Conservation (phyloP, 768 basidiomycete species). For the Gloeostereum incarnatum region DNA sequence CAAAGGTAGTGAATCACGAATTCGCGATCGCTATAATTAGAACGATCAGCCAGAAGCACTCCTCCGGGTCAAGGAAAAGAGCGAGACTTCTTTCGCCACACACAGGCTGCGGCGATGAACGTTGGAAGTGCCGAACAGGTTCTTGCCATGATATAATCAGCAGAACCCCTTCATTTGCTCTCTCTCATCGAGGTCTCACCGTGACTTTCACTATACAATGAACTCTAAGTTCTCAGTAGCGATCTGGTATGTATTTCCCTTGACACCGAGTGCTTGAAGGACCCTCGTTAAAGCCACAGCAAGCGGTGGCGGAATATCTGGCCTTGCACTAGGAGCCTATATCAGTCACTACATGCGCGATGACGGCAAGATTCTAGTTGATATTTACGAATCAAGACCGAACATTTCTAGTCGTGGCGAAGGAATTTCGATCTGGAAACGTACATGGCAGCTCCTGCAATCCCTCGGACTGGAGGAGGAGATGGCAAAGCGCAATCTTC, state of each 20-base stretch:
- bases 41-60: too few species aligned
- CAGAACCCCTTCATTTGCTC: too few species aligned
- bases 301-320: constrained; percentile 24
- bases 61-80: too few species aligned
- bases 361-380: constrained; percentile 14
- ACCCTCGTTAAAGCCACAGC: neutral
- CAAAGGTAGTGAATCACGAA: too few species aligned
- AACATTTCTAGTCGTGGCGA: constrained; percentile 29
- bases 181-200: too few species aligned
- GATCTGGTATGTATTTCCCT: neutral
- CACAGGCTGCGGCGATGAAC: too few species aligned
- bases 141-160: too few species aligned
- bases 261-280: neutral
- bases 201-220: too few species aligned
- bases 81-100: too few species aligned
- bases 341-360: constrained; percentile 21
- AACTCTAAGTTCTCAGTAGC: neutral
- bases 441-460: constrained; percentile 27
- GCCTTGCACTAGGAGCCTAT: constrained; percentile 26
- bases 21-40: too few species aligned
- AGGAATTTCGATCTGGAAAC: constrained; percentile 30
- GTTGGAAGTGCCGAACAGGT: too few species aligned
- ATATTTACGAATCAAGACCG: constrained; percentile 32
- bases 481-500: constrained; percentile 11
- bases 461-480: constrained; percentile 25